Evolutionary conservation across 805 yeast genomes (phyloP), one percentile per base, ranked within the genome.

Genomic region (Wickerhamomyces bisporus): DNA sequence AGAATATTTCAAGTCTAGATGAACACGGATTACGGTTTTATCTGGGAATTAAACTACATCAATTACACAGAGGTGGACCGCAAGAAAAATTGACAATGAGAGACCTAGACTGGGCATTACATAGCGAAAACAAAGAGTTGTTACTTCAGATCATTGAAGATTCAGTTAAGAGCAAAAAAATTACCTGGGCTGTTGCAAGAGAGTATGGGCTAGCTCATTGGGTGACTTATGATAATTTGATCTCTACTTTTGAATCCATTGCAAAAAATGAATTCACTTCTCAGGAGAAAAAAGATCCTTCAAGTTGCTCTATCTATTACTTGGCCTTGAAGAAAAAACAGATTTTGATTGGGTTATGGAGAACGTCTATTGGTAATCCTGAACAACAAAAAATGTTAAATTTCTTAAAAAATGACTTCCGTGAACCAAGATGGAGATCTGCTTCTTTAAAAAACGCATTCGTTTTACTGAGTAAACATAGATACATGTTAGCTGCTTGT

Each of bases 381-480:
- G 98, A 91, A 53, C 87, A 81, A 48, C 77, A 73, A 26, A 91
- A 89, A 55, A 85, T 91, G 79, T 47, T 86, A 35, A 81, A 71
- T 51, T 85, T 91, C 50, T 65, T 91, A 49, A 66, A 68, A 16
- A 82, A 89, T 55, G 93, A 93, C 53, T 91, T 89, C 57, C 61
- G 65, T 5, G 76, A 79, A 38, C 70, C 71, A 13, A 67, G 96
- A 35, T 89, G 97, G 96, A 75, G 69, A 48, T 70, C 85, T 0
- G 96, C 97, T 1, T 97, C 98, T 0, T 60, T 79, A 50, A 93
- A 93, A 53, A 91, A 91, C 62, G 98, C 98, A 0, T 91, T 77
- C 66, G 98, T 86, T 0, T 64, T 91, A 30, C 59, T 93, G 46
- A 86, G 97, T 44, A 87, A 87, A 52, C 98, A 89, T 58, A 66